Evolutionary conservation across 2,329 filamentous ascomycete genomes (phyloP), one percentile per base, ranked within the genome.

Genomic region (Coniochaeta sp.): DNA sequence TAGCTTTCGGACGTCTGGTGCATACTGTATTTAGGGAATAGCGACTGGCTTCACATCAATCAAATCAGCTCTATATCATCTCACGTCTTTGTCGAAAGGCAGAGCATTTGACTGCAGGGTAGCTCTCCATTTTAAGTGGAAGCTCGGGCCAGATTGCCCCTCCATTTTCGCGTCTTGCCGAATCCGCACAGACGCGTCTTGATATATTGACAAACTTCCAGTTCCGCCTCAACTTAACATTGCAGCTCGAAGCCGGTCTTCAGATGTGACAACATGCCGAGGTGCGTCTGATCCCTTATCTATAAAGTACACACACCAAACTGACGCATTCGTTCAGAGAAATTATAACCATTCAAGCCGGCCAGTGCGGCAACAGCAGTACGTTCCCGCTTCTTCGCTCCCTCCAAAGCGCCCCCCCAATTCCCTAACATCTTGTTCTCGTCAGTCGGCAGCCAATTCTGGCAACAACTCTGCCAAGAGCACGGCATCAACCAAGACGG

Each of bases 351-450:
- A 87, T 99, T 63, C 94, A 99, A 75, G 92, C 95, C 59, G 94
- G 94, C 81, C 94, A 97, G 74, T 97, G 94, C 80, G 94, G 92
- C 81, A 97, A 97, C 76, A 96, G 91, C 83, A 92, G 91, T 96
- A 68, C 78, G 89, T n/a, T n/a, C n/a, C n/a, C n/a, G n/a, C n/a
- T n/a, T n/a, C n/a, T n/a, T n/a, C n/a, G n/a, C n/a, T 87, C 56
- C n/a, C n/a, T n/a, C n/a, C n/a, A n/a, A n/a, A n/a, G n/a, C n/a
- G n/a, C n/a, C n/a, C 54, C 60, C 56, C 53, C 51, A 56, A 30
- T 56, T 54, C 24, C 10, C 12, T 9, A n/a, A n/a, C n/a, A 6
- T 48, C 26, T 31, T 16, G 26, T 3, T 10, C n/a, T 14, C 9
- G 10, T 33, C 64, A 96, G 91, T 97, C 69, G 94, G 94, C 54